A percentile compares a stretch with the other conserved stretches of the same genome.
Evolutionary conservation across 2,329 filamentous ascomycete genomes (phyloP).

Genomic region (Neofusicoccum cordaticola): DNA sequence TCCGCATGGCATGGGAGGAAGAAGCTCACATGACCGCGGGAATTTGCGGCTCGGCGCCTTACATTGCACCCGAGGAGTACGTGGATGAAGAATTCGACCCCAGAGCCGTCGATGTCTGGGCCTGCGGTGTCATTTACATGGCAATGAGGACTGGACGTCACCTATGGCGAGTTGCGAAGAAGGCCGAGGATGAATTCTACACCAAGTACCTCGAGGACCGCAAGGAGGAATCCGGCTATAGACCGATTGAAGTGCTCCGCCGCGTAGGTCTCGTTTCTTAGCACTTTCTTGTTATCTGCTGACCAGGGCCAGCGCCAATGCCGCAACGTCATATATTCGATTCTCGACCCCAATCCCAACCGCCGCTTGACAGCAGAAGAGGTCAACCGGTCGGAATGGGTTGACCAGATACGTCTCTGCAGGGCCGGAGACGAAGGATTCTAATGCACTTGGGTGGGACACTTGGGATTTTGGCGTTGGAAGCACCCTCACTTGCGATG

Average conservation of each 20-base stretch:
- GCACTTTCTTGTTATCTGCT: slow-evolving; percentile 18
- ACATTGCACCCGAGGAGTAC: slow-evolving; percentile 97
- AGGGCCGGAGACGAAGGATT: slow-evolving; percentile 95
- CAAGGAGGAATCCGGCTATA: slow-evolving; percentile 91
- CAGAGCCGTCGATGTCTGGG: slow-evolving; percentile 96
- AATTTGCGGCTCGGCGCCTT: slow-evolving; percentile 92
- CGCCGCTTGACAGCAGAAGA: slow-evolving; percentile 94
- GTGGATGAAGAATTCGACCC: slow-evolving; percentile 94
- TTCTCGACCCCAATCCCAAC: slow-evolving; percentile 88
- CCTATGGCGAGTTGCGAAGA: slow-evolving; percentile 94
- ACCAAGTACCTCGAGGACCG: slow-evolving; percentile 89
- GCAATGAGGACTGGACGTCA: slow-evolving; percentile 96
- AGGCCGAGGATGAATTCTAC: slow-evolving; percentile 97
- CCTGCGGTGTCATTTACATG: slow-evolving; percentile 99
- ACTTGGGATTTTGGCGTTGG: slow-evolving; percentile 15
- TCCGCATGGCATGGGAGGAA: slow-evolving; percentile 99
- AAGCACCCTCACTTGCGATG: slow-evolving; percentile 8
- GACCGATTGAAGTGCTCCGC: slow-evolving; percentile 91
- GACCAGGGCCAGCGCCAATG: slow-evolving; percentile 70
- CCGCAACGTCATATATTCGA: slow-evolving; percentile 98
- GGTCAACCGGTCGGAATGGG: slow-evolving; percentile 97
- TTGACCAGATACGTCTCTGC: slow-evolving; percentile 94
- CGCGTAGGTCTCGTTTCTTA: slow-evolving; percentile 58
- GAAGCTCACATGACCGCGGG: slow-evolving; percentile 98
- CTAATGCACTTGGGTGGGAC: slow-evolving; percentile 43